phyloP scores from a whole-genome alignment of 208 protist species.

The Leishmania amazonensis region DNA sequence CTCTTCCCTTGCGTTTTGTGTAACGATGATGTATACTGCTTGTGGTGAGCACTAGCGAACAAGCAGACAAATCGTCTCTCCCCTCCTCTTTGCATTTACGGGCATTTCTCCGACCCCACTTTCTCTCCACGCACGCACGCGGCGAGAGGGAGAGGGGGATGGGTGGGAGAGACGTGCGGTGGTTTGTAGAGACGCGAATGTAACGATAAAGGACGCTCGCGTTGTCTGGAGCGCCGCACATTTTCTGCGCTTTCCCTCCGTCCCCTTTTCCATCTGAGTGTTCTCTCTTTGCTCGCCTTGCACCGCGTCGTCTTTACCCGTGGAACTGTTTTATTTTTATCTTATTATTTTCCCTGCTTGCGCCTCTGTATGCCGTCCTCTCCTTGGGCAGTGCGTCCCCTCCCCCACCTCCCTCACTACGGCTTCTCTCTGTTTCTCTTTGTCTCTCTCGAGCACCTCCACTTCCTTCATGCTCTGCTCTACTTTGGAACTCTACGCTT shows the following conservation, averaged over 20 bases:
- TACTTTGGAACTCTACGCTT: not conserved
- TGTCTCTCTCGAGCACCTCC: not conserved
- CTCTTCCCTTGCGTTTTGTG: slow-evolving; percentile 11
- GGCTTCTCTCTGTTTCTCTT: not conserved
- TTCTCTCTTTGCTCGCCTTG: no score
- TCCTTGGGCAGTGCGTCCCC: not conserved
- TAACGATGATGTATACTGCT: not conserved
- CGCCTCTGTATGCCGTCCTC: not conserved
- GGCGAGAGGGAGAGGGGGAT: not conserved
- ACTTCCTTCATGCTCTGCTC: not conserved
- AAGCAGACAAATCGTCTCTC: not conserved
- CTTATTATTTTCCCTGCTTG: not conserved
- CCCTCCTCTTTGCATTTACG: not conserved
- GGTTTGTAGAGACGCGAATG: not conserved
- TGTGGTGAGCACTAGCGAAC: not conserved
- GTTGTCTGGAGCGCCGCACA: not conserved
- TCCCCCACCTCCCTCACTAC: not conserved
- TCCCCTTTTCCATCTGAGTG: no score
- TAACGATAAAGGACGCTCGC: not conserved
- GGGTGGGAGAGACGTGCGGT: not conserved
- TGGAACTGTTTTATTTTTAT: not conserved
- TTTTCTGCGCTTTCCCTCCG: not conserved
- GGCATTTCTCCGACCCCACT: not conserved
- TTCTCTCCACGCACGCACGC: not conserved
- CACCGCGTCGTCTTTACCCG: no score